phyloP scores from a whole-genome alignment of 495 filamentous ascomycete genomes.

The Friedmanniomyces simplex region DNA sequence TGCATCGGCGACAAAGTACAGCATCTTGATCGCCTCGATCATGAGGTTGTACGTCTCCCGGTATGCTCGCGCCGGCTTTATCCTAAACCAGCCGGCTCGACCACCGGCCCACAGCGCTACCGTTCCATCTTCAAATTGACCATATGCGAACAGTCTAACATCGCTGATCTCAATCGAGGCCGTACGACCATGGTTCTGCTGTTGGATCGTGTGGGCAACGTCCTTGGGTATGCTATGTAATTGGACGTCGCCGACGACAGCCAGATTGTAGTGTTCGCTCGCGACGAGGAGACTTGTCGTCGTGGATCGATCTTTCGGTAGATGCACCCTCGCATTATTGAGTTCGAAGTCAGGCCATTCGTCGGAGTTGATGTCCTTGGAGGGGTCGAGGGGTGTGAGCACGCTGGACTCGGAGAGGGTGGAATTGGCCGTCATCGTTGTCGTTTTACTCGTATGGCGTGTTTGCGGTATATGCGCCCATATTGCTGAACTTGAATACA shows the following conservation, averaged over 20 bases:
- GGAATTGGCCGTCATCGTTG: not conserved
- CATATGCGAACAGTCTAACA: constrained; percentile 59
- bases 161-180: constrained; percentile 52
- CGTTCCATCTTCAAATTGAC: constrained; percentile 48
- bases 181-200: constrained; percentile 16
- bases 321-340: constrained; percentile 41
- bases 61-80: constrained; percentile 53
- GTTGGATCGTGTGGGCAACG: not conserved
- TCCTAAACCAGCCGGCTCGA: constrained; percentile 67
- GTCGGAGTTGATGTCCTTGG: constrained; percentile 43
- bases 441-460: not conserved
- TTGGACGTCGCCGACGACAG: constrained; percentile 38
- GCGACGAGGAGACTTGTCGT: constrained; percentile 46
- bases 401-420: constrained; percentile 41
- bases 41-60: constrained; percentile 52
- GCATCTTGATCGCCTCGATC: constrained; percentile 56
- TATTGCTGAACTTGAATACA: not conserved
- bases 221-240: constrained; percentile 1
- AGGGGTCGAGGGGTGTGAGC: constrained; percentile 44
- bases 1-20: constrained; percentile 57
- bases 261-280: constrained; percentile 42
- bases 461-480: not conserved
- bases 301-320: constrained; percentile 31
- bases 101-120: constrained; percentile 67
- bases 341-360: constrained; percentile 50